Conservation (phyloP, 1,284 basidiomycete species). For the Cutaneotrichosporon sp. region DNA sequence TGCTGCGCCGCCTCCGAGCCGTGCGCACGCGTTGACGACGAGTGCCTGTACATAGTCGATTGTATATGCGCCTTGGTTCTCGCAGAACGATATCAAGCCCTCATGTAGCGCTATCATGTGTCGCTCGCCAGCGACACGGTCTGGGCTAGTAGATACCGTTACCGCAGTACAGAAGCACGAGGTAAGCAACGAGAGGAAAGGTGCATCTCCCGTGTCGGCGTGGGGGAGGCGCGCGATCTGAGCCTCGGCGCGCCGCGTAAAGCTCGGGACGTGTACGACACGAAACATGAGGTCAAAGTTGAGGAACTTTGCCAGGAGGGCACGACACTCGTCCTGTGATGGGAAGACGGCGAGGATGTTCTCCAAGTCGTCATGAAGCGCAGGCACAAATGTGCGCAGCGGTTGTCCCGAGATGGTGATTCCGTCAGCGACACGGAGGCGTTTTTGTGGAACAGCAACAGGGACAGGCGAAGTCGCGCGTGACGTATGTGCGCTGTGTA, state of each 20-base stretch:
- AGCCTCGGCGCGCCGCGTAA: slow-evolving; percentile 9
- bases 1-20: slow-evolving; percentile 1
- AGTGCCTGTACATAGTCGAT: slow-evolving; percentile 5
- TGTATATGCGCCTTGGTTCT: neutral
- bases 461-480: neutral
- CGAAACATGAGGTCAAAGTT: slow-evolving; percentile 15
- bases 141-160: neutral
- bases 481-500: neutral
- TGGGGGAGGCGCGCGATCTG: slow-evolving; percentile 8
- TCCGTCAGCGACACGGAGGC: slow-evolving; percentile 1
- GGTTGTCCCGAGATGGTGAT: slow-evolving; percentile 2
- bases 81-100: slow-evolving; percentile 1
- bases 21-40: neutral
- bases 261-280: slow-evolving; percentile 13
- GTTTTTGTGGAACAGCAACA: neutral
- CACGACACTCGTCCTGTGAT: slow-evolving; percentile 9
- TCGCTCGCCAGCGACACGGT: slow-evolving; percentile 1
- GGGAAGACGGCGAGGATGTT: slow-evolving; percentile 10
- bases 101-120: neutral
- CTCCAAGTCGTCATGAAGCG: neutral
- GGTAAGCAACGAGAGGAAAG: slow-evolving; percentile 4
- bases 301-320: slow-evolving; percentile 4
- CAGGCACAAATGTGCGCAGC: neutral
- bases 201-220: neutral
- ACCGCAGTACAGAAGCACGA: slow-evolving; percentile 5